Percentiles rank a stretch among this genome's conserved stretches.
phyloP scores from a whole-genome alignment of 768 basidiomycete species.

The Psilocybe subaeruginosa region DNA sequence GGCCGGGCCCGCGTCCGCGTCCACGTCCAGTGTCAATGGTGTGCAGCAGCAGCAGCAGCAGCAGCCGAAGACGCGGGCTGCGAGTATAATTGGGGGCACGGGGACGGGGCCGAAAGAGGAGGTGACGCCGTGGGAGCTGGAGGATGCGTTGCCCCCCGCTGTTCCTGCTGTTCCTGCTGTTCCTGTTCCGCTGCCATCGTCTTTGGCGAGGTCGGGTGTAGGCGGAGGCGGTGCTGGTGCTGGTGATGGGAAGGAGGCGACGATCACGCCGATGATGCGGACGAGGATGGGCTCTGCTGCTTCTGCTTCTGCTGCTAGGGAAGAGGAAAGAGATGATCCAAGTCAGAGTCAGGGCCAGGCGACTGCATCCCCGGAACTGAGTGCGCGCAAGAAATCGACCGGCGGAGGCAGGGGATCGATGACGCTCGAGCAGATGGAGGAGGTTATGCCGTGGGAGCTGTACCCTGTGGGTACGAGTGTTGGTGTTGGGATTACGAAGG shows the following conservation, averaged over 20 bases:
- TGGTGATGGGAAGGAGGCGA: too few species aligned
- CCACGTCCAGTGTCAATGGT: too few species aligned
- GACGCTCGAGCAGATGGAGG: constrained; percentile 30
- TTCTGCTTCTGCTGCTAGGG: too few species aligned
- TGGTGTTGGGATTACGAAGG: neutral
- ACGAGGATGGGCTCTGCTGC: too few species aligned
- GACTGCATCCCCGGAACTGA: too few species aligned
- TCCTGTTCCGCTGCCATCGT: neutral
- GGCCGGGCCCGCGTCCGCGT: too few species aligned
- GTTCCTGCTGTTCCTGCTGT: neutral
- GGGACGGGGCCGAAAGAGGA: constrained; percentile 36
- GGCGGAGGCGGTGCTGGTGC: neutral
- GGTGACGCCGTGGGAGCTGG: constrained; percentile 43
- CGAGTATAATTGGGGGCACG: neutral
- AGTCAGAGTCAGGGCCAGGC: neutral
- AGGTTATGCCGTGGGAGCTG: constrained; percentile 40
- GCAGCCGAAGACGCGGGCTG: too few species aligned
- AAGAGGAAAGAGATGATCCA: neutral
- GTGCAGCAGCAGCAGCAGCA: too few species aligned
- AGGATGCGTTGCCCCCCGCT: constrained; percentile 8
- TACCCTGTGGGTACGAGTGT: constrained; percentile 16
- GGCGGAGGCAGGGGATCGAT: constrained; percentile 18
- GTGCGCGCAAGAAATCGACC: neutral
- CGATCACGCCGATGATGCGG: too few species aligned
- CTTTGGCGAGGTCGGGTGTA: neutral